Percentiles rank a stretch among this genome's conserved stretches.
These are phyloP conservation scores for Zalaria sp. DNA, from an alignment of 2,329 filamentous ascomycete species.

Conservation along the genomic window DNA sequence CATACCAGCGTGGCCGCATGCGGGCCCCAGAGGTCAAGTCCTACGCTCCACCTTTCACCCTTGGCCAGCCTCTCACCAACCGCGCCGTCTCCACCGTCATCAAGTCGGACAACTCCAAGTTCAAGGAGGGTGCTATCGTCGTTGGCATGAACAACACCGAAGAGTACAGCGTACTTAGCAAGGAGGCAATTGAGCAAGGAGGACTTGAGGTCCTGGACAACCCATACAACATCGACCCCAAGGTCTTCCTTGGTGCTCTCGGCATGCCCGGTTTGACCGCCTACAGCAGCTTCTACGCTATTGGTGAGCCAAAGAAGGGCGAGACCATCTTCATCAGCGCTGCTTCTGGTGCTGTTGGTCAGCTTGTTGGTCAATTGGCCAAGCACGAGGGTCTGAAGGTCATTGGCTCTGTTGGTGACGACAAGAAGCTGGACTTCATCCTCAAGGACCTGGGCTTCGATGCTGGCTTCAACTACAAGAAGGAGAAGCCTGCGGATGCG, in stretches of 20 bases:
- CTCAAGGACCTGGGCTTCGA: conserved; percentile 56
- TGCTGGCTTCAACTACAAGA: conserved; percentile 79
- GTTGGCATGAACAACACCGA: conserved; percentile 22
- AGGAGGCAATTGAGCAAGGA: conserved; percentile 28
- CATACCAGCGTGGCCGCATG: conserved; percentile 74
- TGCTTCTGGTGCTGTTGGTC: conserved; percentile 68
- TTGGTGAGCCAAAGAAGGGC: conserved; percentile 60
- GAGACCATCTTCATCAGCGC: conserved; percentile 74
- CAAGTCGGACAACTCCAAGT: conserved; percentile 50
- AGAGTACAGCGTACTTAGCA: conserved; percentile 50
- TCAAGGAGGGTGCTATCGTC: conserved; percentile 54
- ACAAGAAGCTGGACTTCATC: conserved; percentile 69
- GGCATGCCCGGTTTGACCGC: conserved; percentile 70
- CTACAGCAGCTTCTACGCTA: conserved; percentile 60
- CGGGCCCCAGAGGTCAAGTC: conserved; percentile 49
- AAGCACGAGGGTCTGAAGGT: conserved; percentile 69
- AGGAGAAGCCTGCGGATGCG: conserved; percentile 54
- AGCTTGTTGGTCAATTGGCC: conserved; percentile 70
- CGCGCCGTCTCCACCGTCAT: conserved; percentile 52
- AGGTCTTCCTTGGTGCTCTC: conserved; percentile 58
- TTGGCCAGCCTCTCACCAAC: conserved; percentile 52
- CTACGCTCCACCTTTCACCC: conserved; percentile 49
- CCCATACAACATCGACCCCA: conserved; percentile 50
- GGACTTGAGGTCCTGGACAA: conserved; percentile 45
- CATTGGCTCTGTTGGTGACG: conserved; percentile 65